Evolutionary conservation across 2,329 filamentous ascomycete species (phyloP), one percentile per base, ranked within the genome.

Genomic region (Calonectria pseudoreteaudii): DNA sequence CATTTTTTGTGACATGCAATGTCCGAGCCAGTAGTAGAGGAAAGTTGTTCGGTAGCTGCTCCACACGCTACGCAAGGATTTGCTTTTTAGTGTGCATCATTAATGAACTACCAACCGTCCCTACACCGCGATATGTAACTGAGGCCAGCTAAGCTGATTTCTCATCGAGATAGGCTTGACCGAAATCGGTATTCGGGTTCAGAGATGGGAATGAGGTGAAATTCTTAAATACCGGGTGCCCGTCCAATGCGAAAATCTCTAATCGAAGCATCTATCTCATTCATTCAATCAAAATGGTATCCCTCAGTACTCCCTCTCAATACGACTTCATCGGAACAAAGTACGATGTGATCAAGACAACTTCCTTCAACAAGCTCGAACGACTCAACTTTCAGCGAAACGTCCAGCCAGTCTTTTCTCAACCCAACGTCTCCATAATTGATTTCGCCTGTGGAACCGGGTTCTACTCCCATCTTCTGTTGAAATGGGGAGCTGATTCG

Each of bases 391-490:
- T 58, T 58, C 20, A 34, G 13, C 10, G 23, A 26, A 58, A 58
- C 31, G 53, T 38, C 1, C 53, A 38, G n/a, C 53, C 53, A 38
- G 36, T 58, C 31, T 26, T 58, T 8, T 13, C 53, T 10, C n/a
- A 26, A 13, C 23, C 53, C 11, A 18, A 38, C 20, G 31, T 58
- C 31, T 23, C 31, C 7, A n/a, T 58, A 10, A 58, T 58, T 23
- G 53, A 58, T 23, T 58, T 58, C 26, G 53, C 53, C 31, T 58
- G 53, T 11, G 53, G 53, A 11, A 58, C 53, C 1, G 53, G 53
- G 31, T 58, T 58, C 14, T 58, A 58, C 31, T 58, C 53, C 5
- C 53, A 58, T 9, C 53, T 58, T 4, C n/a, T 58, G 31, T n/a
- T 58, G 5, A 58, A 58, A 38, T 58, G 53, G 53, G 53, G 53